A percentile compares a stretch with the other conserved stretches of the same genome.
phyloP scores from a whole-genome alignment of 768 basidiomycete species.

The Trametes maxima region DNA sequence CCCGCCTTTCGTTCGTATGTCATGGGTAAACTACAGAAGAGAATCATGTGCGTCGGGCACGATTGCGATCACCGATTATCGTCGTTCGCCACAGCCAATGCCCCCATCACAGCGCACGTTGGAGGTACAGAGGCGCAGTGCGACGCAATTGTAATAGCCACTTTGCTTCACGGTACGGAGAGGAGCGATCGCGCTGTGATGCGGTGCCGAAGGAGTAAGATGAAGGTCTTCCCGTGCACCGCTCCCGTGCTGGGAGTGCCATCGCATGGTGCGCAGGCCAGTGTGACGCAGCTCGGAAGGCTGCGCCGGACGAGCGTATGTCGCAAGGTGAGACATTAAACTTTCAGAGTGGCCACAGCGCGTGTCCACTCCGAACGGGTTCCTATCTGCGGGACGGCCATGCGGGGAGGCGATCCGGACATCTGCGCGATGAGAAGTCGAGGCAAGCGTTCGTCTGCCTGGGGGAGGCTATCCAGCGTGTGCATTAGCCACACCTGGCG shows the following conservation, averaged over 20 bases:
- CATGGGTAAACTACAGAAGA: not conserved
- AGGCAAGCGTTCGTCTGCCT: conserved; percentile 2
- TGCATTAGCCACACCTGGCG: conserved; percentile 9
- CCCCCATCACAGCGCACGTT: not conserved
- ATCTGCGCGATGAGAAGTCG: not conserved
- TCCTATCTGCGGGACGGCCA: conserved; percentile 3
- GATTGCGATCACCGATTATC: conserved; percentile 13
- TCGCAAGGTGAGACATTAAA: conserved; percentile 15
- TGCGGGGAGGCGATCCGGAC: not conserved
- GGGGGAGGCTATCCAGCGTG: conserved; percentile 3
- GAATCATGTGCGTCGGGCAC: conserved; percentile 3
- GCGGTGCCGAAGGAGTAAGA: conserved; percentile 6
- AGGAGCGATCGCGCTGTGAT: not conserved
- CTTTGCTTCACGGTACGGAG: not conserved
- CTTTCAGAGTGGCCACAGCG: not conserved
- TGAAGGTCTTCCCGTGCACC: not conserved
- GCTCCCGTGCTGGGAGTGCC: not conserved
- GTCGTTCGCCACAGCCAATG: not conserved
- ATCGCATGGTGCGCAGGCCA: not conserved
- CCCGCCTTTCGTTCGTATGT: not conserved
- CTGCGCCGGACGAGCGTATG: not conserved
- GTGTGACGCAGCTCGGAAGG: not conserved
- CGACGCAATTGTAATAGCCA: not conserved
- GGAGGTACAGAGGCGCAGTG: not conserved
- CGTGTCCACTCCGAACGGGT: not conserved